Conservation (phyloP, 345 rosid genomes). For the Gossypium longicalyx region DNA sequence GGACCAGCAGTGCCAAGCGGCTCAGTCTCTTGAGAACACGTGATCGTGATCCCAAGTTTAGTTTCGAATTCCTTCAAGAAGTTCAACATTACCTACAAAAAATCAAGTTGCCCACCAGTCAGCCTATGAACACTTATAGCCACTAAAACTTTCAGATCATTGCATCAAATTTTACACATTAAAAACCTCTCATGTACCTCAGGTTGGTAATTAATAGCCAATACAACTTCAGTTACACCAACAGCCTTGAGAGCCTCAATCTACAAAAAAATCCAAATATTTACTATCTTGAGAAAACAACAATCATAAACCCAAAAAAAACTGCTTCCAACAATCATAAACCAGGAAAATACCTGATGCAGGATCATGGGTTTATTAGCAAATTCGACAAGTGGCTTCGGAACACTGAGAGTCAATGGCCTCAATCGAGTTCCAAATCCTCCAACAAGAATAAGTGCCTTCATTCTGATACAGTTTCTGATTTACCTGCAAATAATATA, state of each 20-base stretch:
- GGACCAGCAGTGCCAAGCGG: slow-evolving; percentile 99
- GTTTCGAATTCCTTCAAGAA: slow-evolving; percentile 89
- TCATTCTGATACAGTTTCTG: slow-evolving; percentile 48
- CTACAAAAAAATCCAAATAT: slow-evolving; percentile 30
- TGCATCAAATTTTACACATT: neutral
- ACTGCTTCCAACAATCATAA: neutral
- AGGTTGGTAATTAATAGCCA: slow-evolving; percentile 98
- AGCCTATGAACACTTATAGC: neutral
- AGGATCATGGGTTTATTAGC: slow-evolving; percentile 99
- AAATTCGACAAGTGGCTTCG: slow-evolving; percentile 96
- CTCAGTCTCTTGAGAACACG: slow-evolving; percentile 98
- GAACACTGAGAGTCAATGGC: slow-evolving; percentile 95
- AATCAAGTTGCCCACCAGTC: slow-evolving; percentile 4
- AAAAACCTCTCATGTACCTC: slow-evolving; percentile 44
- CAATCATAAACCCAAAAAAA: neutral
- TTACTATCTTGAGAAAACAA: slow-evolving; percentile 7
- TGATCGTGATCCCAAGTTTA: slow-evolving; percentile 83
- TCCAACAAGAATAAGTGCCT: slow-evolving; percentile 99
- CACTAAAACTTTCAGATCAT: neutral
- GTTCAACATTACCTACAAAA: slow-evolving; percentile 76
- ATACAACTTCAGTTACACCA: slow-evolving; percentile 94
- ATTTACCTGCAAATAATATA: slow-evolving; percentile 32
- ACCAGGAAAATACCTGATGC: slow-evolving; percentile 66
- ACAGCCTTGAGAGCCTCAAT: slow-evolving; percentile 93
- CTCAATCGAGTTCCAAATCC: slow-evolving; percentile 97